Conservation (phyloP, 1,139 yeast genomes). For the Hansenula sp. region DNA sequence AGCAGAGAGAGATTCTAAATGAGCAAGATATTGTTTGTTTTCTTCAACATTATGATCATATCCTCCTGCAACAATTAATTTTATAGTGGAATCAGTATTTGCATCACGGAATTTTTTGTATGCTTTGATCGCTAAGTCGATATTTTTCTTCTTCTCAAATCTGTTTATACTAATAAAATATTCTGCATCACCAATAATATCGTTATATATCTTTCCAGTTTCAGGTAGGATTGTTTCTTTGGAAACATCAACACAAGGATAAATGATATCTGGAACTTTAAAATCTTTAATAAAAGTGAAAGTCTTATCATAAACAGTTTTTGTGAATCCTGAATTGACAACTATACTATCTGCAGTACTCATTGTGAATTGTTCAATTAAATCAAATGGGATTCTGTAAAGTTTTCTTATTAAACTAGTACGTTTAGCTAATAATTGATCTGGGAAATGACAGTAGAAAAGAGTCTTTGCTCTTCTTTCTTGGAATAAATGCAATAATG, state of each 20-base stretch:
- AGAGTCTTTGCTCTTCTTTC: slow-evolving; percentile 38
- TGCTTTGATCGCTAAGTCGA: slow-evolving; percentile 70
- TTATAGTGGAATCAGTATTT: slow-evolving; percentile 24
- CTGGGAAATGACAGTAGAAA: slow-evolving; percentile 97
- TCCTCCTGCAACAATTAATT: slow-evolving; percentile 85
- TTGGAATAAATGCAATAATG: slow-evolving; percentile 56
- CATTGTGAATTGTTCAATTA: slow-evolving; percentile 77
- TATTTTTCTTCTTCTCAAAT: slow-evolving; percentile 81
- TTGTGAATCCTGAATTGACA: slow-evolving; percentile 86
- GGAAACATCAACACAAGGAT: slow-evolving; percentile 75
- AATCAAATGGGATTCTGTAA: slow-evolving; percentile 80
- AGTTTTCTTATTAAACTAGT: slow-evolving; percentile 49
- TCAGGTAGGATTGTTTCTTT: slow-evolving; percentile 14
- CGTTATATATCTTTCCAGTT: slow-evolving; percentile 17
- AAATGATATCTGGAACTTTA: slow-evolving; percentile 64
- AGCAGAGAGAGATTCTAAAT: slow-evolving; percentile 49
- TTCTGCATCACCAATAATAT: slow-evolving; percentile 22
- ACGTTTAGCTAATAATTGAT: slow-evolving; percentile 67
- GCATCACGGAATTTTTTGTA: slow-evolving; percentile 37
- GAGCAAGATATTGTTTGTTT: slow-evolving; percentile 67
- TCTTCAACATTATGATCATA: slow-evolving; percentile 74
- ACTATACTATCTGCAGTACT: slow-evolving; percentile 72
- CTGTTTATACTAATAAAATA: slow-evolving; percentile 77
- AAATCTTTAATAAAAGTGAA: slow-evolving; percentile 36
- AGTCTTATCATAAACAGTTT: slow-evolving; percentile 58